Evolutionary conservation across 2,329 filamentous ascomycete genomes (phyloP).

Genomic region (Penicillium sp.): DNA sequence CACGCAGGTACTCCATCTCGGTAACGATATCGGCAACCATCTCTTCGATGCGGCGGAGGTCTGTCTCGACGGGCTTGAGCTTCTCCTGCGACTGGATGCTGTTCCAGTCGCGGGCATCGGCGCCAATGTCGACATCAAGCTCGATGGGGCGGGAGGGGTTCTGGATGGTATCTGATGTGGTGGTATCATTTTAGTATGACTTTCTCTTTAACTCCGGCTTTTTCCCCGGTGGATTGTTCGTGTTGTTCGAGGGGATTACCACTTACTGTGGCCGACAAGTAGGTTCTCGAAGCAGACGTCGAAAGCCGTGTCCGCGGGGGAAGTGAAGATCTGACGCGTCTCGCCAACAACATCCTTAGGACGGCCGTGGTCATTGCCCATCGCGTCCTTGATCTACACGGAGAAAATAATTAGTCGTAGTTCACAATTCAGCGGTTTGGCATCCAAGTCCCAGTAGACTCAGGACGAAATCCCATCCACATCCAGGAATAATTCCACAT

Average conservation of each 20-base stretch:
- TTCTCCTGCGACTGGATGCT: slow-evolving; percentile 96
- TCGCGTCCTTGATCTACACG: slow-evolving; percentile 81
- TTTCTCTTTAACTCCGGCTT: neutral
- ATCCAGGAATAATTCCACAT: slow-evolving; percentile 24
- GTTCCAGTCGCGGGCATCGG: slow-evolving; percentile 97
- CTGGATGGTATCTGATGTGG: slow-evolving; percentile 36
- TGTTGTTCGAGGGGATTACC: neutral
- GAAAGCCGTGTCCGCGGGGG: slow-evolving; percentile 85
- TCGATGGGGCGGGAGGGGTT: slow-evolving; percentile 71
- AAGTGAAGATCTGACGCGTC: slow-evolving; percentile 89
- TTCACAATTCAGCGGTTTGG: neutral
- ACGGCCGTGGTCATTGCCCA: slow-evolving; percentile 92
- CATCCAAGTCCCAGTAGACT: neutral
- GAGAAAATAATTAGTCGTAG: slow-evolving; percentile 10
- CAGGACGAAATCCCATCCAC: neutral
- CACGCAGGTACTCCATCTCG: slow-evolving; percentile 95
- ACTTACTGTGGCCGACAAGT: slow-evolving; percentile 65
- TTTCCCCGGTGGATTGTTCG: no score
- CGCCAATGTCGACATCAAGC: slow-evolving; percentile 93
- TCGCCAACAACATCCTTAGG: slow-evolving; percentile 91
- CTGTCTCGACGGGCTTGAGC: slow-evolving; percentile 93
- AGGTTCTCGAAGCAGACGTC: slow-evolving; percentile 96
- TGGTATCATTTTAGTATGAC: neutral
- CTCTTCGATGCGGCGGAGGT: slow-evolving; percentile 90
- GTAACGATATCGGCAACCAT: slow-evolving; percentile 80